Base-by-base conservation (phyloP, 2,329 filamentous ascomycete genomes). In the Cordyceps javanica region DNA sequence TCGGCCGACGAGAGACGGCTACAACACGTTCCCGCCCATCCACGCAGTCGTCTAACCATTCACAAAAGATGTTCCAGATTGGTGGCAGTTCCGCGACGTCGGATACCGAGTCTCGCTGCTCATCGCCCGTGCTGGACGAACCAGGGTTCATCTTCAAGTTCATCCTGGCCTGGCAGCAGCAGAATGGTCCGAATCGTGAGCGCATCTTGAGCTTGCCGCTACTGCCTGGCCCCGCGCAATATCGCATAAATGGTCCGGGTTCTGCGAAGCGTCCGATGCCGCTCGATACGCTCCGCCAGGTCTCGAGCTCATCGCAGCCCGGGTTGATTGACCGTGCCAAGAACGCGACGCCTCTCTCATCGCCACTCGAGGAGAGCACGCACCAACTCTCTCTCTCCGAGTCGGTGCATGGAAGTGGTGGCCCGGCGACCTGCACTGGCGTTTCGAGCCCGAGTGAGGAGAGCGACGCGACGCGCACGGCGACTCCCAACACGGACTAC, bases 71-170 rank as follows among this genome's bases (percentile, higher is more conserved):
- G 23, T 62, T 67, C 1, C 65, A 68, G 16, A 59, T 68, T 41
- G 64, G 69, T 39, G 60, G 62, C 21, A 66, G 67, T 23, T 70
- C 70, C 0, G 66, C 77, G 1, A 70, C 74, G 13, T 77, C 77
- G 2, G 80, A 83, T 55, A 72, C 72, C 14, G 81, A 80, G 28
- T 83, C 81, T 16, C 74, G 76, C n/a, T 77, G 77, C 14, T 83
- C 81, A 9, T 75, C 79, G 2, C 82, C 82, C 0, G 72, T 79
- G 6, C 81, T 73, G 59, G 79, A 83, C 62, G 73, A 81, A 67
- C 73, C 79, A 68, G 75, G 79, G 62, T 90, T 83, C 65, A 79
- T 83, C 60, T 92, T 92, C 76, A 89, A 86, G 61, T 92, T 92
- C 66, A 83, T 86, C 10, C 78, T 91, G 2, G 86, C 88, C 60